Percentiles rank a stretch among this genome's conserved stretches.
These are phyloP conservation scores for Dalechampia spathulata DNA, from an alignment of 441 rosid species.

Conservation along the genomic window DNA sequence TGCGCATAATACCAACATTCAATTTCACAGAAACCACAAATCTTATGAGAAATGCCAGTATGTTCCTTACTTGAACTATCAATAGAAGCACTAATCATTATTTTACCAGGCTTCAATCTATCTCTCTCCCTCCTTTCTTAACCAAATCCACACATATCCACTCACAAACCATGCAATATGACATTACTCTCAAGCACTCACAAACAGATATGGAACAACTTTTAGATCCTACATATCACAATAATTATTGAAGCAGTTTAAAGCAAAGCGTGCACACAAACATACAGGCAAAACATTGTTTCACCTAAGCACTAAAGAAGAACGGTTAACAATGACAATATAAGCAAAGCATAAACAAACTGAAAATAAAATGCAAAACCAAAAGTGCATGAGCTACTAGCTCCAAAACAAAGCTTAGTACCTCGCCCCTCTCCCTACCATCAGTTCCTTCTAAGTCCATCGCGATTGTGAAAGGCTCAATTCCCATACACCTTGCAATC, in stretches of 20 bases:
- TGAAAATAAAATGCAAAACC: not conserved
- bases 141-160: not conserved
- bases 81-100: not conserved
- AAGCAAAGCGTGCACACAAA: not conserved
- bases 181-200: not conserved
- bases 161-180: not conserved
- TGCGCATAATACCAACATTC: too few relatives aligned
- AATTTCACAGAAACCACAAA: too few relatives aligned
- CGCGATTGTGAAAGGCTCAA: constrained; percentile 76
- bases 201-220: not conserved
- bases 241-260: too few relatives aligned
- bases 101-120: not conserved
- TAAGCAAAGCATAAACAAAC: not conserved
- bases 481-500: constrained; percentile 70
- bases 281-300: not conserved
- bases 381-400: not conserved
- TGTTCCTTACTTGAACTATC: not conserved
- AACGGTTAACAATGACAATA: not conserved
- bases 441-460: constrained; percentile 98
- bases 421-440: constrained; percentile 97
- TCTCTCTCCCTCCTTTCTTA: not conserved
- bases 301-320: not conserved
- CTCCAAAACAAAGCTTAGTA: constrained; percentile 12
- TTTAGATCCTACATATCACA: not conserved
- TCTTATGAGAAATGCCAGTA: too few relatives aligned